Base-by-base conservation (phyloP, 345 rosid genomes). In the Sonneratia caseolaris region DNA sequence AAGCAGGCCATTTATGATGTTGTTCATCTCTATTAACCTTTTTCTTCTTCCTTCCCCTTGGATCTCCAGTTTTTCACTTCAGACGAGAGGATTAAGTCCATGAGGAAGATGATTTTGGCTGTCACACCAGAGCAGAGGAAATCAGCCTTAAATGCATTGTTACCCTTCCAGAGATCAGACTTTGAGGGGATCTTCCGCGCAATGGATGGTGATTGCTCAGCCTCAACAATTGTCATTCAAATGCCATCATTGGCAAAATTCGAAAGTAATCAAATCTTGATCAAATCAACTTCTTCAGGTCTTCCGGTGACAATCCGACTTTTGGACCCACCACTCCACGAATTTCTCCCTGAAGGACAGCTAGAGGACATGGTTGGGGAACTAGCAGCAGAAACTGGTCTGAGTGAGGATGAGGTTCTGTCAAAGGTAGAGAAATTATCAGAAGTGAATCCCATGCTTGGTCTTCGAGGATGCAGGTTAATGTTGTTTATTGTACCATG, bases 101-200 rank as follows among this genome's bases (percentile, higher is more conserved):
- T 94, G 84, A 90, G 98, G 70, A 86, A 88, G 86, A 91, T 94
- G 98, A 89, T 94, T 81, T 87, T 94, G 97, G 98, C 97, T 21
- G 91, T 86, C 4, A 87, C 98, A 38, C 68, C 84, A 12, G 96
- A 90, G 76, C 97, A 89, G 71, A 88, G 95, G 78, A 87, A 83
- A 69, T 91, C 86, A 37, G 91, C 96, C 38, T 69, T 94, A 43
- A 85, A 91, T 73, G 68, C 83, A 37, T 81, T 94, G 76, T 84
- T 91, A 71, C 95, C 97, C 79, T 94, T 88, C 78, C 97, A 94
- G 81, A 85, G 95, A 77, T 85, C 96, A 8, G 98, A 94, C 68
- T 94, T 94, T 47, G 97, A 84, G 81, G 98, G 98, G 48, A 94
- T 94, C 75, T 94, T 91, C 69, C 88, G 92, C 1, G 95, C 96